Evolutionary conservation across 1,284 basidiomycete genomes (phyloP).

Genomic region (Hemileia vastatrix): DNA sequence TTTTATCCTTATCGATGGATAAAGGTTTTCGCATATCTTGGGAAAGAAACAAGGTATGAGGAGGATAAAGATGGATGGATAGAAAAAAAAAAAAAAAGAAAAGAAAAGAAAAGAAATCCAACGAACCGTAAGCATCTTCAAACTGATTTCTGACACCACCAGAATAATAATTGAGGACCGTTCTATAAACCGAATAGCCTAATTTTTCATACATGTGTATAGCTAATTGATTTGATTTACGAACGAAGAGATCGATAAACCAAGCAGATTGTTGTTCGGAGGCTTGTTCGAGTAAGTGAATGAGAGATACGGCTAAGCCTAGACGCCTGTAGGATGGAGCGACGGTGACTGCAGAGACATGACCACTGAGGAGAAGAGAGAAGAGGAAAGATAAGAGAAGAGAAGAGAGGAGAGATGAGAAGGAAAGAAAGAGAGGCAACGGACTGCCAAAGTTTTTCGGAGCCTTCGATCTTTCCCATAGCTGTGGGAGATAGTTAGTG

Average conservation of each 20-base stretch:
- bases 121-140: constrained; percentile 23
- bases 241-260: constrained; percentile 21
- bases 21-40: constrained; percentile 20
- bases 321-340: constrained; percentile 14
- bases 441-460: no score
- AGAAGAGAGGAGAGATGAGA: no score
- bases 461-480: no score
- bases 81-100: not conserved
- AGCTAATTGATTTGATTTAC: constrained; percentile 10
- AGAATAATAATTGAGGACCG: constrained; percentile 15
- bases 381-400: not conserved
- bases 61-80: not conserved
- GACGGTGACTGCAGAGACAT: constrained; percentile 17
- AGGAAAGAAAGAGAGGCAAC: no score
- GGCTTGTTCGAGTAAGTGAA: constrained; percentile 16
- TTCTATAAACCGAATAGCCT: constrained; percentile 19
- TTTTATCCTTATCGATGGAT: constrained; percentile 8
- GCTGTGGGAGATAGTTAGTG: no score
- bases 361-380: constrained; percentile 2
- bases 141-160: constrained; percentile 3
- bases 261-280: constrained; percentile 11
- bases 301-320: constrained; percentile 11
- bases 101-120: constrained; percentile 1
- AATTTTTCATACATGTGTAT: constrained; percentile 21
- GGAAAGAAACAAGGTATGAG: not conserved